A percentile compares a stretch with the other conserved stretches of the same genome.
Evolutionary conservation across 2,329 filamentous ascomycete genomes (phyloP).

Genomic region (Ceratocystis destructans): DNA sequence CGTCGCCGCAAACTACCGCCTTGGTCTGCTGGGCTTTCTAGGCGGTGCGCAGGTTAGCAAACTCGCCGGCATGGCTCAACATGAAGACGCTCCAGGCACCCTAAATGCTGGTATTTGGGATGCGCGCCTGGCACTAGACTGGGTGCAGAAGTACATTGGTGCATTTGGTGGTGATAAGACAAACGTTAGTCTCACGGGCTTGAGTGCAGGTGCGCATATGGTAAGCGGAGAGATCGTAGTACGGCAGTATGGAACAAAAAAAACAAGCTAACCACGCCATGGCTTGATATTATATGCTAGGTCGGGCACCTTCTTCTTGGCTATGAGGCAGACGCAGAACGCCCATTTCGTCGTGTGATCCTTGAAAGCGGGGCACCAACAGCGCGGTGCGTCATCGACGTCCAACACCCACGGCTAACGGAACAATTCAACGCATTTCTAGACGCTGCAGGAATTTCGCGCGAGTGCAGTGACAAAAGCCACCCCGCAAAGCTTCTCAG

Average conservation of each 20-base stretch:
- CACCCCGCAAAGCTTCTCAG: slow-evolving; percentile 29
- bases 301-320: slow-evolving; percentile 54
- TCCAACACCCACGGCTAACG: slow-evolving; percentile 43
- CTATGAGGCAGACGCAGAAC: slow-evolving; percentile 29
- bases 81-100: slow-evolving; percentile 28
- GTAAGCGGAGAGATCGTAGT: slow-evolving; percentile 26
- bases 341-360: slow-evolving; percentile 40
- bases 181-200: slow-evolving; percentile 47
- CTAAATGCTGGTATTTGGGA: slow-evolving; percentile 53
- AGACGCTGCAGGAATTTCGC: slow-evolving; percentile 1
- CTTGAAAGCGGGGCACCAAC: slow-evolving; percentile 45
- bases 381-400: slow-evolving; percentile 39
- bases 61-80: slow-evolving; percentile 30
- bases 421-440: slow-evolving; percentile 40
- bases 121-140: slow-evolving; percentile 43
- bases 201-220: slow-evolving; percentile 50
- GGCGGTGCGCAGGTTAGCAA: slow-evolving; percentile 37
- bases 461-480: slow-evolving; percentile 24
- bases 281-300: slow-evolving; percentile 25
- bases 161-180: slow-evolving; percentile 46
- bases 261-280: slow-evolving; percentile 15
- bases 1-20: slow-evolving; percentile 48
- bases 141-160: slow-evolving; percentile 46
- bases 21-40: slow-evolving; percentile 57
- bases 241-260: slow-evolving; percentile 16